Evolutionary conservation across 176 grass and related monocot species (phyloP), one percentile per base, ranked within the genome.

Genomic region (Themeda triandra): DNA sequence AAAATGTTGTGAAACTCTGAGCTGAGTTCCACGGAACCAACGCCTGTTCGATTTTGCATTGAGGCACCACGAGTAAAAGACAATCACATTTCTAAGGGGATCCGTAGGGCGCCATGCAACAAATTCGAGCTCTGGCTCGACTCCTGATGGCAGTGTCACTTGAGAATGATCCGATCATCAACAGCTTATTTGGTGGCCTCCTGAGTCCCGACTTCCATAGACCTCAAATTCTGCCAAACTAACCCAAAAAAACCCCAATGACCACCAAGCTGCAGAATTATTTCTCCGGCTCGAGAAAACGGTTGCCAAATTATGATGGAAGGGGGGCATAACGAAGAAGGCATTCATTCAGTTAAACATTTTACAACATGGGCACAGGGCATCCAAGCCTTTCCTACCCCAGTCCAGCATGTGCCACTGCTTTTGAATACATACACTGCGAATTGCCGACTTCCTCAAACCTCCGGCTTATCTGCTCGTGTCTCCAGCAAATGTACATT

Each of bases 401-500:
- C 29, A 19, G 36, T 30, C 42, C 44, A 73, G 79, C 53, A 36
- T 56, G 49, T 71, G 66, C 72, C 41, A 18, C 72, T 79, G n/a
- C 24, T 82, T 73, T 49, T 56, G 33, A 86, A 68, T 27, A 71
- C 17, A 65, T 23, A 77, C 51, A 35, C 17, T 14, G 25, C 0
- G 27, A 63, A 12, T 17, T 23, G 58, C 63, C 33, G 24, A 30
- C 66, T 83, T 82, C 80, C 65, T 82, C 53, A 35, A 86, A 8
- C 74, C 72, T 39, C 69, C 31, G 8, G 32, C 21, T 86, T 65
- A 71, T 67, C n/a, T n/a, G 37, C 73, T 78, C 64, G 32, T 51
- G 54, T 58, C 80, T 73, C 58, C 58, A 5, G 53, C 14, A 66
- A 83, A 90, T 83, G 44, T 83, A 74, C 80, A 90, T 24, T 15